Evolutionary conservation across 2,329 filamentous ascomycete genomes (phyloP), one percentile per base, ranked within the genome.

Genomic region (Volutella citrinella): DNA sequence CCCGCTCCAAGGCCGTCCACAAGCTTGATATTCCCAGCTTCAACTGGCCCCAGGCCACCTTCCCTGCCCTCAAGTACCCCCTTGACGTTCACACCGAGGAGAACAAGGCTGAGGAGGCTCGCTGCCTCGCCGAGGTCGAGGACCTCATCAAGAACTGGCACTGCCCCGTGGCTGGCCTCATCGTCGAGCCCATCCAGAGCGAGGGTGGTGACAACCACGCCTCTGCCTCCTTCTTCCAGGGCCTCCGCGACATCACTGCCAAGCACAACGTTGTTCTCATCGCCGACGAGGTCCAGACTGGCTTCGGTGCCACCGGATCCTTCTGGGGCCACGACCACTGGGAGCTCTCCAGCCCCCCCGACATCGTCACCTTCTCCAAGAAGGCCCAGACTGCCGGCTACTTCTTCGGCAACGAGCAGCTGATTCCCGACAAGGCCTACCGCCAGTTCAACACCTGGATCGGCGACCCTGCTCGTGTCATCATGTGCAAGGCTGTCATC

Each of bases 261-360:
- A 80, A 79, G 55, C 74, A 84, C 63, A 70, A 80, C 40, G 74
- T 87, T 21, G 74, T 87, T 45, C 68, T 91, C 60, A 91, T 91
- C 51, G 85, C 88, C 35, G 86, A 91, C 55, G 86, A 90, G 64
- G 86, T 91, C 20, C 86, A 91, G 64, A 91, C 86, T 13, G 85
- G 53, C 56, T 80, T 90, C 31, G 86, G 86, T 52, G 85, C 86
- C n/a, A 91, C 86, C 1, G 86, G 86, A 39, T 87, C 85, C 55
- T 89, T 90, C 75, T 91, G 86, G 86, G 86, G 84, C 11, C 86
- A 91, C 61, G 84, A 89, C 49, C 85, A 90, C 74, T 91, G 86
- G 86, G 75, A 82, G 55, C 70, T 90, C 26, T 52, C 68, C 24
- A 68, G 77, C 10, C 82, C 85, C 15, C 86, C 86, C 3, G 86